These are phyloP conservation scores for Sclerotinia borealis DNA, from an alignment of 2,329 filamentous ascomycete genomes.

Conservation along the genomic window DNA sequence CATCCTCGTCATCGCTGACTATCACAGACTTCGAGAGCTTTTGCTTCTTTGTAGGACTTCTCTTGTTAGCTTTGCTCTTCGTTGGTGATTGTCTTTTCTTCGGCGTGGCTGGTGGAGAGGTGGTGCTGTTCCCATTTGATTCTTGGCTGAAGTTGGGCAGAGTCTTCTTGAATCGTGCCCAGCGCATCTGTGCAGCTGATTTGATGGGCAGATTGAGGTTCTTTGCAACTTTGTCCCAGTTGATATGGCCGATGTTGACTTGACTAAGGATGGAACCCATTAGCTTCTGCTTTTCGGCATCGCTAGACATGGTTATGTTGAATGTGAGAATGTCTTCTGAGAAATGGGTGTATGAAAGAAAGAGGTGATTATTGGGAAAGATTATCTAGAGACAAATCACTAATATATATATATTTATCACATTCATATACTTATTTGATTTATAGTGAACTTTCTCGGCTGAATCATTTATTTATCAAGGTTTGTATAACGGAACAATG, in stretches of 20 bases:
- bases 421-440: too few relatives aligned
- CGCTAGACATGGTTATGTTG: background rate
- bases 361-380: background rate
- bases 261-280: background rate
- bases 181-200: background rate
- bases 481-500: too few relatives aligned
- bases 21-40: background rate
- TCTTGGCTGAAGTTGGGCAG: background rate
- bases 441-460: background rate
- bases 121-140: background rate
- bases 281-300: background rate
- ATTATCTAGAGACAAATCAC: background rate
- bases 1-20: background rate
- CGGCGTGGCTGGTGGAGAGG: background rate
- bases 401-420: background rate
- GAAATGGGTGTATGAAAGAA: background rate
- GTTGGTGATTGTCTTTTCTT: constrained; percentile 3
- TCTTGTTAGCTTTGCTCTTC: background rate
- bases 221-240: background rate
- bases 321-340: background rate
- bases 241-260: background rate
- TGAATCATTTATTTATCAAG: background rate
- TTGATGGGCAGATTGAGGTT: background rate
- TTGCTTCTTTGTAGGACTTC: constrained; percentile 1
- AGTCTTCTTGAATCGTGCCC: background rate